phyloP scores from a whole-genome alignment of 2,329 filamentous ascomycete genomes.

The Phaeosphaeriaceae sp. region DNA sequence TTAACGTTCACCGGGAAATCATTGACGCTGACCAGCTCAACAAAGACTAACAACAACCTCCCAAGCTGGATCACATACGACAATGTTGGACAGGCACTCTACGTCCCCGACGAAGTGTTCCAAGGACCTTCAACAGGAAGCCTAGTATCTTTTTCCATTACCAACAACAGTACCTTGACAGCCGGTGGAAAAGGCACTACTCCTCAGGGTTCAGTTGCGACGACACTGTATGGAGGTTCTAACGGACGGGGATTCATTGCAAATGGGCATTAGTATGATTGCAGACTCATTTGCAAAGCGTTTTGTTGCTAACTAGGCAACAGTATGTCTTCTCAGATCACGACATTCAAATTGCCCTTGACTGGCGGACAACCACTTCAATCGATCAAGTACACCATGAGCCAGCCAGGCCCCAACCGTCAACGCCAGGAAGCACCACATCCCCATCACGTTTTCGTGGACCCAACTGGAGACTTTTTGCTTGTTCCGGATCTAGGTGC shows the following conservation, averaged over 20 bases:
- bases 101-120: constrained; percentile 38
- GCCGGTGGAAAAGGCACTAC: constrained; percentile 31
- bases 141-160: constrained; percentile 33
- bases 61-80: constrained; percentile 44
- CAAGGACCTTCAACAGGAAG: constrained; percentile 21
- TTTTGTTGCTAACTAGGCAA: constrained; percentile 1
- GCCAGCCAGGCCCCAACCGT: constrained; percentile 51
- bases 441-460: constrained; percentile 60
- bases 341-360: constrained; percentile 46
- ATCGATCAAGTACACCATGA: constrained; percentile 38
- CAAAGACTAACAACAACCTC: constrained; percentile 28
- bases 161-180: constrained; percentile 32
- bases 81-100: constrained; percentile 29
- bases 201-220: constrained; percentile 32
- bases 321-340: constrained; percentile 39
- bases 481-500: constrained; percentile 62
- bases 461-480: constrained; percentile 58
- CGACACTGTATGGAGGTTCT: constrained; percentile 35
- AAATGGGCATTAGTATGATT: constrained; percentile 40
- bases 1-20: constrained; percentile 32
- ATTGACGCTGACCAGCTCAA: constrained; percentile 27
- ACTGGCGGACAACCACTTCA: constrained; percentile 34
- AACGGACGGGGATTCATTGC: constrained; percentile 40
- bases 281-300: not conserved
- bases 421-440: constrained; percentile 62